Evolutionary conservation across 192 early-diverging fungal species (phyloP).

Genomic region (Chytriomyces confervae): DNA sequence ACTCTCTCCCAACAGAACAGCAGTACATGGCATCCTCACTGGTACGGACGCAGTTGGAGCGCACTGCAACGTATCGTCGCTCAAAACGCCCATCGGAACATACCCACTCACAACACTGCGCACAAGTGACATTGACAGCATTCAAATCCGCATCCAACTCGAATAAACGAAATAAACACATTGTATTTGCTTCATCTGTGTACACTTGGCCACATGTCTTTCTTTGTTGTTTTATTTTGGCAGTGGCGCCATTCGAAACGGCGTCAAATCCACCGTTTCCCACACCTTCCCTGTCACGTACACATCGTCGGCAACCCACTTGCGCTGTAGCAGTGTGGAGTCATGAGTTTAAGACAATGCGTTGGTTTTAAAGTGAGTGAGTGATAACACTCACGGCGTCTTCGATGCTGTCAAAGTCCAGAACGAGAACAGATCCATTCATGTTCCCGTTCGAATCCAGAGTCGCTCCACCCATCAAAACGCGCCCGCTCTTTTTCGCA

Average conservation of each 20-base stretch:
- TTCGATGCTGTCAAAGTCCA: slow-evolving; percentile 37
- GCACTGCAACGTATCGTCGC: slow-evolving; percentile 1
- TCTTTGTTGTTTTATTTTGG: slow-evolving; percentile 21
- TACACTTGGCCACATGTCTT: not conserved
- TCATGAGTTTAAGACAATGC: not conserved
- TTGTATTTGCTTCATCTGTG: no score
- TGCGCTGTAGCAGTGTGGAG: slow-evolving; percentile 4
- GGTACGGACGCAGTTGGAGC: slow-evolving; percentile 9
- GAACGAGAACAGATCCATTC: slow-evolving; percentile 45
- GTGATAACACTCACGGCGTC: slow-evolving; percentile 33
- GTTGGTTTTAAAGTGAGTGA: not conserved
- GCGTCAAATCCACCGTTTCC: slow-evolving; percentile 34
- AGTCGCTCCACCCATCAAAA: slow-evolving; percentile 46
- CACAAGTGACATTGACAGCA: slow-evolving; percentile 4
- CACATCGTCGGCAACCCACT: slow-evolving; percentile 31
- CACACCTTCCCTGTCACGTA: slow-evolving; percentile 49
- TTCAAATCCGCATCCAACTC: not conserved
- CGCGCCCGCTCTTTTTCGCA: slow-evolving; percentile 15
- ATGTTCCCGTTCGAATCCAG: slow-evolving; percentile 26
- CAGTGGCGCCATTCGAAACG: slow-evolving; percentile 38
- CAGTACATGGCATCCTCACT: not conserved
- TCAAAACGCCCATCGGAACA: slow-evolving; percentile 25
- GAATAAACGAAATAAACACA: no score
- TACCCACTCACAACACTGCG: slow-evolving; percentile 22
- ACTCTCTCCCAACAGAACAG: not conserved